Evolutionary conservation across 176 grass and related monocot species (phyloP).

Genomic region (Microstegium vimineum): DNA sequence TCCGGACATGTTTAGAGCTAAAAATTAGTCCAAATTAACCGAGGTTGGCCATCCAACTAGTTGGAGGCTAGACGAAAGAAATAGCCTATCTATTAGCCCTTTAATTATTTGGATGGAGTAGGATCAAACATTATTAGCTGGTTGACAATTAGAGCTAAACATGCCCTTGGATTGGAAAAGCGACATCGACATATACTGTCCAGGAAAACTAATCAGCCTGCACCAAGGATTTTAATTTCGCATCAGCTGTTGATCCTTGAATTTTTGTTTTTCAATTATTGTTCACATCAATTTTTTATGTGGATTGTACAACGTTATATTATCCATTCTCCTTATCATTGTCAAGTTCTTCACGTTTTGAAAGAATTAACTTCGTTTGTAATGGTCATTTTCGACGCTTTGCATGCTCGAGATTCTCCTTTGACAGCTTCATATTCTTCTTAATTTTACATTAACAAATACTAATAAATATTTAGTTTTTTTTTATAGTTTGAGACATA

Average conservation of each 20-base stretch:
- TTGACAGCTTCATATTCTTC: neutral
- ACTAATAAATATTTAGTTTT: neutral
- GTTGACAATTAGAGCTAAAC: no score
- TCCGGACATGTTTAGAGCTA: neutral
- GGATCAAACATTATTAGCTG: no score
- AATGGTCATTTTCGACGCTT: neutral
- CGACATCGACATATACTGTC: no score
- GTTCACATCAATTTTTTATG: neutral
- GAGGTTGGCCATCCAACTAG: no score
- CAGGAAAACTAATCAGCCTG: neutral
- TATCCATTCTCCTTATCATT: neutral
- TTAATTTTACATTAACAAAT: neutral
- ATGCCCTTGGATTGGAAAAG: no score
- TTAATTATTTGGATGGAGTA: no score
- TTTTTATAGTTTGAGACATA: neutral
- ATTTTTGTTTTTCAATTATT: neutral
- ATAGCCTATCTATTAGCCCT: no score
- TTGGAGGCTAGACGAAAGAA: no score
- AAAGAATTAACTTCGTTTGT: neutral
- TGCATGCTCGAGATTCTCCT: neutral
- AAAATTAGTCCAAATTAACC: neutral
- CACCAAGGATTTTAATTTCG: neutral
- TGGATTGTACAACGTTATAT: neutral
- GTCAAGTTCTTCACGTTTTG: neutral
- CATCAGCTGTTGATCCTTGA: neutral